phyloP scores from a whole-genome alignment of 139 green algal genomes.

The Chlamydomonas sphaeroides region DNA sequence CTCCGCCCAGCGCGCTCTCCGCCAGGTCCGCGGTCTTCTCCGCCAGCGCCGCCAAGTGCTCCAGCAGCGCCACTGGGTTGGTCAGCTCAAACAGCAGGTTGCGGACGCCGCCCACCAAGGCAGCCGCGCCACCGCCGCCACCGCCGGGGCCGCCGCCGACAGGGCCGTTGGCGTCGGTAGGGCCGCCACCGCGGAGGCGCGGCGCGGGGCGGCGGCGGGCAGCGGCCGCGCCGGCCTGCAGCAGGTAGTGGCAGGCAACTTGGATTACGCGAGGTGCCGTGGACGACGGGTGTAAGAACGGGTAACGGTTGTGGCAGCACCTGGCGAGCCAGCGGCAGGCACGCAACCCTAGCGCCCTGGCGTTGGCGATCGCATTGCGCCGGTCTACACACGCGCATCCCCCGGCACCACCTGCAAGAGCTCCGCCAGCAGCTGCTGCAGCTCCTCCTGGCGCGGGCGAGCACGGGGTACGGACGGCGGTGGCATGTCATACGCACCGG shows the following conservation, averaged over 20 bases:
- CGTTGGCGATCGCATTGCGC: no score
- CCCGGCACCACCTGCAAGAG: conserved; percentile 39
- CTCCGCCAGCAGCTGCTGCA: conserved; percentile 36
- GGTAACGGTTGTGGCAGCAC: no score
- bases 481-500: no score
- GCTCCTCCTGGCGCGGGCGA: conserved; percentile 34
- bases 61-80: conserved; percentile 38
- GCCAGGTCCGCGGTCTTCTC: conserved; percentile 35
- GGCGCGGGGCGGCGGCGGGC: background rate
- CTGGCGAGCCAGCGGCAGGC: no score
- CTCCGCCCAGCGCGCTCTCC: conserved; percentile 28
- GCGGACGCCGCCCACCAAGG: conserved; percentile 12
- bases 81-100: background rate
- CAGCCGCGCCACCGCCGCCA: background rate
- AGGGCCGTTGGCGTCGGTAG: background rate
- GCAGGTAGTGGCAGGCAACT: no score
- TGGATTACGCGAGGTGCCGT: no score
- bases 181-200: background rate
- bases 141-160: background rate
- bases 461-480: no score
- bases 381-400: no score
- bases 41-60: conserved; percentile 30
- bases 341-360: no score
- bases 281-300: no score
- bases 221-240: background rate